A percentile compares a stretch with the other conserved stretches of the same genome.
These are phyloP conservation scores for Priceomyces melissophilus DNA, from an alignment of 805 yeast genomes.

Conservation along the genomic window DNA sequence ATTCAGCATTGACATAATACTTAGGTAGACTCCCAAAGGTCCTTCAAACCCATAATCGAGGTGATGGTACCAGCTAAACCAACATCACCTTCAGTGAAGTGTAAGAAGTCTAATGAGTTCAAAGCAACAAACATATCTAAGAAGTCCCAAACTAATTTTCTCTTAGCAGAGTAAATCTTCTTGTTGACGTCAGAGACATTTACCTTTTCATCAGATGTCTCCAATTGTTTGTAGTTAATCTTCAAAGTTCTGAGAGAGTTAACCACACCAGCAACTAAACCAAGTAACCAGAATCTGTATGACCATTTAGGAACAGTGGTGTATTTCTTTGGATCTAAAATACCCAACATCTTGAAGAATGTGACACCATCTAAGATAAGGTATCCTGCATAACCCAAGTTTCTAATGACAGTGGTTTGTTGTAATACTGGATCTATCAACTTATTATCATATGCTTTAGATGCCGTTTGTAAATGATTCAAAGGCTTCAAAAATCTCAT, in stretches of 20 bases:
- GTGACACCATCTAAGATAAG: slow-evolving; percentile 61
- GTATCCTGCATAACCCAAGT: slow-evolving; percentile 61
- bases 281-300: slow-evolving; percentile 74
- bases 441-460: slow-evolving; percentile 65
- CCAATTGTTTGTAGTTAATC: slow-evolving; percentile 39
- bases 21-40: slow-evolving; percentile 48
- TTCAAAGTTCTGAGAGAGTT: slow-evolving; percentile 54
- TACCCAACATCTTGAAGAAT: slow-evolving; percentile 57
- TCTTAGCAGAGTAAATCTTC: slow-evolving; percentile 49
- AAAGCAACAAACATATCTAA: slow-evolving; percentile 75
- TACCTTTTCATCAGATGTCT: slow-evolving; percentile 20
- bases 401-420: slow-evolving; percentile 50
- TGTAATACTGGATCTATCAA: slow-evolving; percentile 59
- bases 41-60: slow-evolving; percentile 71
- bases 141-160: slow-evolving; percentile 71
- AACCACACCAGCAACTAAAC: slow-evolving; percentile 59
- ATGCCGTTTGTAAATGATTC: slow-evolving; percentile 64
- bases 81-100: slow-evolving; percentile 70
- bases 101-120: slow-evolving; percentile 58
- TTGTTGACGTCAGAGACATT: slow-evolving; percentile 35
- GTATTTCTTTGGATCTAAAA: slow-evolving; percentile 47
- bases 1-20: background rate
- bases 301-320: slow-evolving; percentile 54
- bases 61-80: slow-evolving; percentile 86
- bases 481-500: slow-evolving; percentile 82